These are phyloP conservation scores for Ambrosia artemisiifolia DNA, from an alignment of 129 eudicot species.

Conservation along the genomic window DNA sequence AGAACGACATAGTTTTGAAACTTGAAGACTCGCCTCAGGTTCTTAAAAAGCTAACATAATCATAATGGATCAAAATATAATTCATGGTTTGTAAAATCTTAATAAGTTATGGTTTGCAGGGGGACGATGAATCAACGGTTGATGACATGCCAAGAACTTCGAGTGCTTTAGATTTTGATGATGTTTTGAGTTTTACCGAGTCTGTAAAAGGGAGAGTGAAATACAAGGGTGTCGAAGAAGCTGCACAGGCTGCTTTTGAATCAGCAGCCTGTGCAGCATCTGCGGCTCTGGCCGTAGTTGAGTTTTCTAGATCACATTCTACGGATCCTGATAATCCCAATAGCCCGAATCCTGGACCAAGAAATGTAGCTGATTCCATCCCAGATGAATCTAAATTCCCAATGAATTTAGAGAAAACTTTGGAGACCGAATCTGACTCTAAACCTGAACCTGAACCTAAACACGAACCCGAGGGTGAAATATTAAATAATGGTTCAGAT, in stretches of 20 bases:
- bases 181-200: conserved; percentile 34
- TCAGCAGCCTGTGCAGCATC: conserved; percentile 86
- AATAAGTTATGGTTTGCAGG: conserved; percentile 20
- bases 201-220: conserved; percentile 42
- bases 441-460: conserved; percentile 33
- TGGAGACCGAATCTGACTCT: conserved; percentile 4
- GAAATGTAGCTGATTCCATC: conserved; percentile 15
- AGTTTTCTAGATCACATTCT: conserved; percentile 61
- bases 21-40: conserved; percentile 36
- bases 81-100: neutral
- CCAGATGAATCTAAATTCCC: conserved; percentile 7
- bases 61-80: neutral
- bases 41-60: conserved; percentile 9
- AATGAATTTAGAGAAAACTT: neutral
- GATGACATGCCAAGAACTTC: neutral
- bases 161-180: conserved; percentile 18
- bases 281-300: conserved; percentile 89
- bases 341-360: conserved; percentile 24
- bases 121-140: conserved; percentile 8
- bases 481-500: conserved; percentile 10
- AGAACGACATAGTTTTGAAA: conserved; percentile 50
- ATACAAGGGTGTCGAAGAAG: conserved; percentile 72
- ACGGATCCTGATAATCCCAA: conserved; percentile 49
- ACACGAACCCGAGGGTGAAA: conserved; percentile 26
- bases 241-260: conserved; percentile 86